A percentile compares a stretch with the other conserved stretches of the same genome.
Conservation (phyloP, 805 yeast genomes). For the Saturnispora mendoncae region DNA sequence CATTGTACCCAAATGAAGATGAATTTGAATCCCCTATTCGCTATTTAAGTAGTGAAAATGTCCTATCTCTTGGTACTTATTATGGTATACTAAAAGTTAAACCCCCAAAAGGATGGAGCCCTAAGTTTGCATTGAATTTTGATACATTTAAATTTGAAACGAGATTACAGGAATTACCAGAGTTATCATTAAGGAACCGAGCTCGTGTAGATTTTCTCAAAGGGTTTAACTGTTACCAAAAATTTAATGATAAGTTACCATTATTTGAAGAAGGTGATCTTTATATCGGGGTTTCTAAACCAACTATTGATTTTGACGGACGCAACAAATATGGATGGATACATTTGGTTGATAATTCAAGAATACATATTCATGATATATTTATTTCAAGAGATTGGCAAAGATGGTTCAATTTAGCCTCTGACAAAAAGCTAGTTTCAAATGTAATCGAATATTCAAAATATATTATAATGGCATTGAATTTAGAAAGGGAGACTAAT, state of each 20-base stretch:
- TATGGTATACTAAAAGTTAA: slow-evolving; percentile 45
- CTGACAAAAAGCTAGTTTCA: slow-evolving; percentile 8
- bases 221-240: slow-evolving; percentile 50
- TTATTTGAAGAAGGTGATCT: slow-evolving; percentile 9
- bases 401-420: slow-evolving; percentile 10
- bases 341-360: slow-evolving; percentile 12
- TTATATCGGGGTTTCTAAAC: slow-evolving; percentile 12
- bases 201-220: slow-evolving; percentile 53
- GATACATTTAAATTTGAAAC: slow-evolving; percentile 55
- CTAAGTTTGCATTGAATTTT: slow-evolving; percentile 47
- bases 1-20: slow-evolving; percentile 28
- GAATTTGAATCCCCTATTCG: slow-evolving; percentile 44
- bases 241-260: slow-evolving; percentile 31
- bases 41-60: slow-evolving; percentile 36
- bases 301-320: background rate
- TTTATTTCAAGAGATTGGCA: slow-evolving; percentile 15
- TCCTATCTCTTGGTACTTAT: slow-evolving; percentile 34
- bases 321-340: slow-evolving; percentile 15
- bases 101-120: slow-evolving; percentile 47
- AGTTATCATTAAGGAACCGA: slow-evolving; percentile 54
- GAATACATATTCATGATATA: slow-evolving; percentile 27
- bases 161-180: slow-evolving; percentile 57
- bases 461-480: slow-evolving; percentile 14
- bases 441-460: slow-evolving; percentile 17
- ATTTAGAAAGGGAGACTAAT: slow-evolving; percentile 12